Percentiles rank a stretch among this genome's conserved stretches.
Conservation (phyloP, 805 yeast genomes). For the Metahyphopichia silvanorum region DNA sequence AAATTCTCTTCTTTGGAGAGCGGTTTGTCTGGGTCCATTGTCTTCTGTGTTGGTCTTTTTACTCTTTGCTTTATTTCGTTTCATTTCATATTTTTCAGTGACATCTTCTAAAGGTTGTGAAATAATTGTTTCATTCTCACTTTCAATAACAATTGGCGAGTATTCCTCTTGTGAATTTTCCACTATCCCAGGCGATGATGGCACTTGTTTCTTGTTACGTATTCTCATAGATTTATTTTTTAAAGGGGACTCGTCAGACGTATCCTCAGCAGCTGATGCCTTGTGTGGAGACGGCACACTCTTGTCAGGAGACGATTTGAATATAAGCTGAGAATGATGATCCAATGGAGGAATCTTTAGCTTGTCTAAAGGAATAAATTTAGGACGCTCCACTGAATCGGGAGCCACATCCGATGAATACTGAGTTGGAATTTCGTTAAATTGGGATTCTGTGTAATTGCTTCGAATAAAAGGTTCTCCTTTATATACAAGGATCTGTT, state of each 20-base stretch:
- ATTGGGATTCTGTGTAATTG: constrained; percentile 9
- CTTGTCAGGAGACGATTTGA: neutral
- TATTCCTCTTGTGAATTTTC: constrained; percentile 14
- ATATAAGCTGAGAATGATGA: neutral
- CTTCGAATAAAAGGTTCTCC: constrained; percentile 1
- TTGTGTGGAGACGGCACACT: no score
- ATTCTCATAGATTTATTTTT: neutral
- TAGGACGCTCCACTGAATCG: constrained; percentile 3
- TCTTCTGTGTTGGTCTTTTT: no score
- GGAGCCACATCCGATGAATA: constrained; percentile 19
- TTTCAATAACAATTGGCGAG: neutral
- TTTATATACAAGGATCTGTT: constrained; percentile 3
- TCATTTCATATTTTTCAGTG: constrained; percentile 1
- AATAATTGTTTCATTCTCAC: neutral
- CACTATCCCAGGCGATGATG: constrained; percentile 6
- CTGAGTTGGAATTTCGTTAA: constrained; percentile 22
- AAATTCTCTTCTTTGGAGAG: constrained; percentile 31
- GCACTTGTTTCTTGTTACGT: neutral
- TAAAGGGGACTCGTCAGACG: constrained; percentile 6
- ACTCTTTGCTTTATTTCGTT: neutral
- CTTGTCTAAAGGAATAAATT: constrained; percentile 1
- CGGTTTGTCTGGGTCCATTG: constrained; percentile 14
- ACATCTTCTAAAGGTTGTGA: constrained; percentile 1
- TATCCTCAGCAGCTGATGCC: constrained; percentile 3
- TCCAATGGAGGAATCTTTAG: constrained; percentile 2